phyloP scores from a whole-genome alignment of 352 stramenopile genomes.

The Phytopythium oedochilum region DNA sequence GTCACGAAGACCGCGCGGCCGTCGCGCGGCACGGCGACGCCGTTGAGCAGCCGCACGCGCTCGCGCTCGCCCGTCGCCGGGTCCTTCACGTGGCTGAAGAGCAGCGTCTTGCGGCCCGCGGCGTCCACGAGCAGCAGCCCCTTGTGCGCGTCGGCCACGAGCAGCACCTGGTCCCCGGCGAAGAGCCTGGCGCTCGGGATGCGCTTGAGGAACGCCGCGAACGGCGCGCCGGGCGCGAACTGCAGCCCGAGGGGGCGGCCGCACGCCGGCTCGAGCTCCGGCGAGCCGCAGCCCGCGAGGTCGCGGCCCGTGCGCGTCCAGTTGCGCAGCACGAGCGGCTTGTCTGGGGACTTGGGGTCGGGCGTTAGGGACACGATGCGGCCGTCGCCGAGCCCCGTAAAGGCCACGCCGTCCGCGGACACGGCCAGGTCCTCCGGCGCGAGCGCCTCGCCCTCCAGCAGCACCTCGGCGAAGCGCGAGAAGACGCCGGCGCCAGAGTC shows the following conservation, averaged over 20 bases:
- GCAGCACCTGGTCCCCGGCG: constrained; percentile 38
- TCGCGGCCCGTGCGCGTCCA: constrained; percentile 44
- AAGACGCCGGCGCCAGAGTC: constrained; percentile 18
- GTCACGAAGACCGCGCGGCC: constrained; percentile 51
- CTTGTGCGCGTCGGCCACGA: constrained; percentile 60
- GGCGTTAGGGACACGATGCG: constrained; percentile 40
- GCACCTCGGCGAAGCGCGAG: constrained; percentile 15
- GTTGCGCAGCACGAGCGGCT: constrained; percentile 24
- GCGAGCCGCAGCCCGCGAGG: constrained; percentile 18
- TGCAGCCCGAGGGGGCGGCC: constrained; percentile 44
- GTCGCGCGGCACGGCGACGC: constrained; percentile 30
- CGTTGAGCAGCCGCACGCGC: constrained; percentile 40
- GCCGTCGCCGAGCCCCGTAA: constrained; percentile 45
- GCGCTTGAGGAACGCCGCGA: constrained; percentile 34
- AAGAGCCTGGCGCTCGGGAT: constrained; percentile 42
- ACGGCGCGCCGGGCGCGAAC: constrained; percentile 33
- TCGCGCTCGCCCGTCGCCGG: constrained; percentile 13
- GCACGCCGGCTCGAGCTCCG: constrained; percentile 36
- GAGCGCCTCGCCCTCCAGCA: constrained; percentile 33
- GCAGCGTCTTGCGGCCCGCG: constrained; percentile 36
- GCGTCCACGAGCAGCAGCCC: constrained; percentile 55
- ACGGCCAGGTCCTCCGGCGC: constrained; percentile 43
- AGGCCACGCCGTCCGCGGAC: constrained; percentile 36
- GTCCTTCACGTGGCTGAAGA: constrained; percentile 44
- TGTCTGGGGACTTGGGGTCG: constrained; percentile 6